Evolutionary conservation across 495 filamentous ascomycete species (phyloP).

Genomic region (Parmelia sp.): DNA sequence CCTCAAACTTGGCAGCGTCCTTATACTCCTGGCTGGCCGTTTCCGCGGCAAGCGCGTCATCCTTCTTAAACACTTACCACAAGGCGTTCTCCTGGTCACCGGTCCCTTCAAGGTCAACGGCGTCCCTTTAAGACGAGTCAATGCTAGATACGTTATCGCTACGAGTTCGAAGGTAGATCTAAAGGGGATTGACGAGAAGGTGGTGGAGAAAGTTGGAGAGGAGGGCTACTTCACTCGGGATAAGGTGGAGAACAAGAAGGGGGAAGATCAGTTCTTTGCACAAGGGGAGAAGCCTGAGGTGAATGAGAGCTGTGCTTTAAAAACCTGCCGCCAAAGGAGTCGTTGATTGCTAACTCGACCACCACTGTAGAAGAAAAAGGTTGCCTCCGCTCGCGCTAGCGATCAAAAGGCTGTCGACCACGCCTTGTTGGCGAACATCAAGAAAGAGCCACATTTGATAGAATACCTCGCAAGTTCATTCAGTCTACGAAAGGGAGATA

Average conservation of each 20-base stretch:
- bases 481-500: conserved; percentile 95
- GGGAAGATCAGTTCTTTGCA: conserved; percentile 95
- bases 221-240: conserved; percentile 93
- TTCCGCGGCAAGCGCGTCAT: conserved; percentile 99
- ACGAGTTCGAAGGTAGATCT: conserved; percentile 88
- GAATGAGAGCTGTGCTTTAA: conserved; percentile 33
- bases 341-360: not conserved
- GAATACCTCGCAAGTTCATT: conserved; percentile 89
- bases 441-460: conserved; percentile 85
- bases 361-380: conserved; percentile 76
- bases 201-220: conserved; percentile 74
- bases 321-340: too few species aligned
- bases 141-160: conserved; percentile 97
- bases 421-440: conserved; percentile 81
- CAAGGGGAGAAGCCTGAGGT: conserved; percentile 96
- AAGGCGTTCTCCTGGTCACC: conserved; percentile 97
- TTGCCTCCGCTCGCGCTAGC: conserved; percentile 76
- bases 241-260: conserved; percentile 82
- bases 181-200: conserved; percentile 69
- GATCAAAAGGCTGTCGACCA: conserved; percentile 99
- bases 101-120: conserved; percentile 99
- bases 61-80: conserved; percentile 90
- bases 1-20: conserved; percentile 85
- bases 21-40: conserved; percentile 98
- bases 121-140: conserved; percentile 95